Base-by-base conservation (phyloP, 1,284 basidiomycete species). In the Crepidotus sp. region DNA sequence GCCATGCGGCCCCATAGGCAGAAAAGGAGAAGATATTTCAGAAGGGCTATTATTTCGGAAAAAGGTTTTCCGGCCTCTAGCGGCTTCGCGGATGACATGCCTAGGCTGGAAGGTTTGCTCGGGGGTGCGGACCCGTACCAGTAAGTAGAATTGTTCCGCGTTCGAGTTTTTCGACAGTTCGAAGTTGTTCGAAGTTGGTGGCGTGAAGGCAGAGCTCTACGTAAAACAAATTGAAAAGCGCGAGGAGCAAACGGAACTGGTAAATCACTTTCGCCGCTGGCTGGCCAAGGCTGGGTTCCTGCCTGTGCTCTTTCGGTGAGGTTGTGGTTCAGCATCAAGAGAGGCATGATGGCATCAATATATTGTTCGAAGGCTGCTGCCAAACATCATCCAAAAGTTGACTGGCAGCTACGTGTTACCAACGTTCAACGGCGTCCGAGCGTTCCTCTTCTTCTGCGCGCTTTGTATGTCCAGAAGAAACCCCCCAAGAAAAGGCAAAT, bases 381-480 rank as follows among this genome's bases (percentile, higher is more conserved):
- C 26, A 22, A 18, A 3, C 8, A 14, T 10, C 13, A 15, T 14
- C 21, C 21, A 22, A 22, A 24, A 13, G 3, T 15, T 3, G 17
- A 31, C n/a, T n/a, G n/a, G n/a, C n/a, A n/a, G n/a, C n/a, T 35
- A 43, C 37, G 41, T 48, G 37, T 35, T 36, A 31, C 13, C 4
- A 31, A 5, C 27, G 13, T 18, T 17, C 10, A 29, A 6, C 29
- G 7, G 26, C 22, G 31, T n/a, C 25, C n/a, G 1, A 15, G 25
- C 4, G 13, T 6, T 14, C 11, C 22, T 19, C 27, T 36, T 22
- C 27, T 34, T 35, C 18, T 39, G 36, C 15, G 3, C 39, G 9
- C n/a, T 36, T 26, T 52, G 47, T 29, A 52, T 52, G 50, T 52
- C 47, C 33, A 44, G 45, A 47, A 52, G 50, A 49, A 52, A 40